These are phyloP conservation scores for Aspergillus proliferans DNA, from an alignment of 2,329 filamentous ascomycete genomes.

Conservation along the genomic window DNA sequence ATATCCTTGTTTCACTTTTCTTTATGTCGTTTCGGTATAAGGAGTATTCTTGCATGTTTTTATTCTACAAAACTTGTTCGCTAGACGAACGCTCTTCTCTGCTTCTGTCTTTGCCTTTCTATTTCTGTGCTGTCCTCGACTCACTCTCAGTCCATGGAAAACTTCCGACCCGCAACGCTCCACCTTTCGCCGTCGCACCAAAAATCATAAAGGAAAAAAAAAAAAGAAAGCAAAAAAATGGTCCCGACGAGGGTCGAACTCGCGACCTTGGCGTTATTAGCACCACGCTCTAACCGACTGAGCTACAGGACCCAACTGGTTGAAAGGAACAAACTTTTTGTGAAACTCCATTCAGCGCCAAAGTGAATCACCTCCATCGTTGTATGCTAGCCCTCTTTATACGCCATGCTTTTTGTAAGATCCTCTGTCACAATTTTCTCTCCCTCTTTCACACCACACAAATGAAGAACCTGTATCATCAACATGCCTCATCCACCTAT, in stretches of 20 bases:
- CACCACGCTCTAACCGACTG: constrained; percentile 12
- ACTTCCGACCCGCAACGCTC: background rate
- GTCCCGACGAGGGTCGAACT: constrained; percentile 12
- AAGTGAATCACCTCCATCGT: no score
- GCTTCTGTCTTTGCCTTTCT: background rate
- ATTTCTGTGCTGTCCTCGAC: background rate
- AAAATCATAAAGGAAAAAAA: background rate
- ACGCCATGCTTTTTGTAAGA: no score
- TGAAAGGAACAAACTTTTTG: background rate
- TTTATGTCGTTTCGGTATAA: background rate
- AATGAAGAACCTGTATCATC: no score
- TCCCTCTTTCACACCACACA: no score
- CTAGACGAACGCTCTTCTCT: background rate
- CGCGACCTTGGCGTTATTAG: constrained; percentile 12
- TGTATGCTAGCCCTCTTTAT: no score
- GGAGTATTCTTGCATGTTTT: no score
- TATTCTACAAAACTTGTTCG: background rate
- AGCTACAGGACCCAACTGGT: constrained; percentile 7
- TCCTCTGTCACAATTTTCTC: no score
- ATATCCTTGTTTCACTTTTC: background rate
- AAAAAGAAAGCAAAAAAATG: background rate
- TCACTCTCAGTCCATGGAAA: background rate
- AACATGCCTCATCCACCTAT: no score
- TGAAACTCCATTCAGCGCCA: background rate
- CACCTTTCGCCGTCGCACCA: background rate